Percentiles rank a stretch among this genome's conserved stretches.
These are phyloP conservation scores for Cryphonectria naterciae DNA, from an alignment of 2,329 filamentous ascomycete species.

Conservation along the genomic window DNA sequence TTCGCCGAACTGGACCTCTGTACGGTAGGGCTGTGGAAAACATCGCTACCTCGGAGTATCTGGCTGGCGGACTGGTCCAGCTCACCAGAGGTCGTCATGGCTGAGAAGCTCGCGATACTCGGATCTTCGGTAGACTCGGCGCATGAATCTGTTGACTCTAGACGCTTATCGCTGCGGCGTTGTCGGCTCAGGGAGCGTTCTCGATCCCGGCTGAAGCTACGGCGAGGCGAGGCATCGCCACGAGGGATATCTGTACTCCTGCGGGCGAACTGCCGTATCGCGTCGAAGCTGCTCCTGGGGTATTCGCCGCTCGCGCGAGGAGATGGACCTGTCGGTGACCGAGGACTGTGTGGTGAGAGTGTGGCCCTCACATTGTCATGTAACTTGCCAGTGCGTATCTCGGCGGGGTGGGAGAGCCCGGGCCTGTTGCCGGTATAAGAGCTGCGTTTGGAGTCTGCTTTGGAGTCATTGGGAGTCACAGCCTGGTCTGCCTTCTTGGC, in stretches of 20 bases:
- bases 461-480: conserved; percentile 27
- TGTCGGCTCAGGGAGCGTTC: conserved; percentile 56
- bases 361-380: conserved; percentile 66
- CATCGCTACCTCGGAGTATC: conserved; percentile 83
- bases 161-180: conserved; percentile 50
- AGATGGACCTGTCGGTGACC: conserved; percentile 48
- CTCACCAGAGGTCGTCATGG: conserved; percentile 69
- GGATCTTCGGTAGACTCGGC: conserved; percentile 74
- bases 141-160: conserved; percentile 74
- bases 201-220: conserved; percentile 67
- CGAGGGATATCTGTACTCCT: conserved; percentile 58
- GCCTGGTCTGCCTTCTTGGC: conserved; percentile 28
- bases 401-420: conserved; percentile 33
- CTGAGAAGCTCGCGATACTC: conserved; percentile 63
- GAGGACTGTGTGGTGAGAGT: conserved; percentile 56
- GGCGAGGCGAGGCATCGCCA: conserved; percentile 48
- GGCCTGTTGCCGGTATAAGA: conserved; percentile 29
- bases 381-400: conserved; percentile 46
- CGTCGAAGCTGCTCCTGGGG: conserved; percentile 58
- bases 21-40: conserved; percentile 82
- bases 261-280: conserved; percentile 50
- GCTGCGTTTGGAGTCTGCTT: conserved; percentile 29
- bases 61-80: conserved; percentile 85
- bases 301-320: conserved; percentile 60
- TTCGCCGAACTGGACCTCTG: conserved; percentile 50